Percentiles rank a stretch among this genome's conserved stretches.
Evolutionary conservation across 768 basidiomycete genomes (phyloP).

Genomic region (Hirschioporus abietinus): DNA sequence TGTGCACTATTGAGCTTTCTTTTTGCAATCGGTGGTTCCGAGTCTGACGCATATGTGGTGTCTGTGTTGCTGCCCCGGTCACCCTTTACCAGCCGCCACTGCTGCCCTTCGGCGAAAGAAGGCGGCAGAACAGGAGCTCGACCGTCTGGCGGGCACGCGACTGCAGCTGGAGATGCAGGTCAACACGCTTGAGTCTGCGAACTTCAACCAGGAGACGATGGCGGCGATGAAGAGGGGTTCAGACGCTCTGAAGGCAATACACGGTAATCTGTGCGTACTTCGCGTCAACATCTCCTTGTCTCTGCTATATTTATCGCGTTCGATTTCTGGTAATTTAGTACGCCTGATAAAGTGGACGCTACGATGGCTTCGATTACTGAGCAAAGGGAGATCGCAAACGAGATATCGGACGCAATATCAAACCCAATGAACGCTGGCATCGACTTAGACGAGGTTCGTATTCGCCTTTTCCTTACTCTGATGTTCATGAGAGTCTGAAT

Average conservation of each 20-base stretch:
- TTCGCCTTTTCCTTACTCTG: not conserved
- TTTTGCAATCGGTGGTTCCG: not conserved
- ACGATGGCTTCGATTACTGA: constrained; percentile 86
- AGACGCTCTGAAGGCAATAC: constrained; percentile 83
- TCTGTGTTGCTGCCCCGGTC: constrained; percentile 1
- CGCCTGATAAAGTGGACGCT: constrained; percentile 81
- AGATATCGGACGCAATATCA: constrained; percentile 87
- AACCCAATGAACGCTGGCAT: constrained; percentile 54
- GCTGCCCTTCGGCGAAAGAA: constrained; percentile 94
- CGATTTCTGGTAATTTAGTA: constrained; percentile 36
- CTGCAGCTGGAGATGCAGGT: constrained; percentile 95
- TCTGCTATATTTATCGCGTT: not conserved
- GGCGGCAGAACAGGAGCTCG: constrained; percentile 78
- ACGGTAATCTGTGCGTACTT: constrained; percentile 75
- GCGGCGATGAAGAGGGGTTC: constrained; percentile 94
- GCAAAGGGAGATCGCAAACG: constrained; percentile 87
- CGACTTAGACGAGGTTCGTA: constrained; percentile 66
- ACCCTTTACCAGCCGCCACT: constrained; percentile 60
- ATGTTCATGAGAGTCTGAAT: constrained; percentile 5
- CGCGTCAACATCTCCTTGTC: not conserved
- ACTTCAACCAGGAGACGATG: constrained; percentile 97
- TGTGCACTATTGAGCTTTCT: constrained; percentile 37
- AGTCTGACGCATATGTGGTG: not conserved
- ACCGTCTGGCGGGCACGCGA: constrained; percentile 76
- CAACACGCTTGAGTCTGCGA: constrained; percentile 94